phyloP scores from a whole-genome alignment of 352 stramenopile species.

The Phytophthora sansomeana region DNA sequence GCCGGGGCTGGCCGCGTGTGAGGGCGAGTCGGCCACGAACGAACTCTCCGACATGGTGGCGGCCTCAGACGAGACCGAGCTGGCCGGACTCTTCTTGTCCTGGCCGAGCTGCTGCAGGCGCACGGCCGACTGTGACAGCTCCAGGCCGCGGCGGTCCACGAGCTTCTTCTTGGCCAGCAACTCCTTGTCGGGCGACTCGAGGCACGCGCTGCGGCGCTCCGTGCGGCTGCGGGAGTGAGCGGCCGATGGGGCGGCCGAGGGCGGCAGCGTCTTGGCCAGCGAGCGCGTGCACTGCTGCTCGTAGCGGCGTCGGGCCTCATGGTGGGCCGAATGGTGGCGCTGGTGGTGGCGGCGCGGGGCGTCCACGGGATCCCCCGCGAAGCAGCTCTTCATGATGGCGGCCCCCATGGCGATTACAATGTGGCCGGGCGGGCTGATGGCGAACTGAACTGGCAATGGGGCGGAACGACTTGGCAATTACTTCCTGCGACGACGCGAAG shows the following conservation, averaged over 20 bases:
- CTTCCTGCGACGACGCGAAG: not conserved
- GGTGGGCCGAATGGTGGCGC: conserved; percentile 15
- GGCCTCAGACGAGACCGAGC: conserved; percentile 40
- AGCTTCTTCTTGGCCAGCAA: conserved; percentile 27
- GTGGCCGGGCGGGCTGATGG: not conserved
- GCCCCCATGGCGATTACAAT: conserved; percentile 33
- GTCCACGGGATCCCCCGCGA: conserved; percentile 35
- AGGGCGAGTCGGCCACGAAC: conserved; percentile 53
- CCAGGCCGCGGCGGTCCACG: conserved; percentile 13
- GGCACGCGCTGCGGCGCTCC: conserved; percentile 4
- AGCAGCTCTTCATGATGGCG: conserved; percentile 54
- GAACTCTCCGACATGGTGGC: conserved; percentile 58
- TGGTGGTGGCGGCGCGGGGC: conserved; percentile 15
- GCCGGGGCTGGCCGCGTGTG: conserved; percentile 17
- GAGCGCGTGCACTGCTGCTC: conserved; percentile 31
- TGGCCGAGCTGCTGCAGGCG: conserved; percentile 37
- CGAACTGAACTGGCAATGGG: conserved; percentile 7
- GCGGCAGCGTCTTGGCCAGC: conserved; percentile 31
- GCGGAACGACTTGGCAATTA: conserved; percentile 9
- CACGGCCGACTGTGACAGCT: conserved; percentile 38
- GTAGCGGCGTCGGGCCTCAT: conserved; percentile 34
- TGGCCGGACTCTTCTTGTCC: conserved; percentile 19
- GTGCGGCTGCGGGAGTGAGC: not conserved
- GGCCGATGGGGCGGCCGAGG: not conserved
- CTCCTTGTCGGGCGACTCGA: conserved; percentile 26